Evolutionary conservation across 495 filamentous ascomycete genomes (phyloP).

Genomic region (Coniosporium apollinis): DNA sequence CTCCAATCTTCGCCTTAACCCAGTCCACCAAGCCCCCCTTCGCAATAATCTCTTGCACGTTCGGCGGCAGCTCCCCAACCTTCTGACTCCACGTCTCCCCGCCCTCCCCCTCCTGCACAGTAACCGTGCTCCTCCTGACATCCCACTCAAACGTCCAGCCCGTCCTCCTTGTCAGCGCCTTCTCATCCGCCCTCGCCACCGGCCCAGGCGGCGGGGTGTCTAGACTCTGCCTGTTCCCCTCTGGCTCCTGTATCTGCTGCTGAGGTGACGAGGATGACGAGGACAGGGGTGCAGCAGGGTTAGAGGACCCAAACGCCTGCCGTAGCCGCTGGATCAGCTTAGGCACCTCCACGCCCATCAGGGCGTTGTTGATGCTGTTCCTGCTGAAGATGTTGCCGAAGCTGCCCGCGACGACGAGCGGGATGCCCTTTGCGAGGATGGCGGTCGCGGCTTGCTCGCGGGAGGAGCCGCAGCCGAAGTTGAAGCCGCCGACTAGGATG

Average conservation of each 20-base stretch:
- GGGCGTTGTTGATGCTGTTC: slow-evolving; percentile 85
- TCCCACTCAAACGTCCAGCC: slow-evolving; percentile 87
- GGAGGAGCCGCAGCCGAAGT: slow-evolving; percentile 74
- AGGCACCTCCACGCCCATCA: slow-evolving; percentile 73
- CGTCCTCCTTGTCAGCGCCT: slow-evolving; percentile 58
- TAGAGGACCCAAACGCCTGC: slow-evolving; percentile 35
- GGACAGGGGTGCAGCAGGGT: slow-evolving; percentile 1
- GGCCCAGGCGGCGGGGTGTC: slow-evolving; percentile 25
- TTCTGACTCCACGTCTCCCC: slow-evolving; percentile 56
- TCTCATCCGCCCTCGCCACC: slow-evolving; percentile 22
- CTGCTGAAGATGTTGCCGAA: slow-evolving; percentile 81
- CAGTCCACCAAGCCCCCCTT: slow-evolving; percentile 63
- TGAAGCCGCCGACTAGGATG: slow-evolving; percentile 74
- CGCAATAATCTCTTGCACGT: slow-evolving; percentile 55
- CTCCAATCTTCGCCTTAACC: slow-evolving; percentile 52
- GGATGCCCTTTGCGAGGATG: slow-evolving; percentile 71
- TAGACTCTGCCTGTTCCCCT: slow-evolving; percentile 25
- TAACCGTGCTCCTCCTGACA: slow-evolving; percentile 51
- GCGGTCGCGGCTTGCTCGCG: slow-evolving; percentile 84
- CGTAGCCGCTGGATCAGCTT: slow-evolving; percentile 52
- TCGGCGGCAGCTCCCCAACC: slow-evolving; percentile 72
- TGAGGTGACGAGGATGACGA: slow-evolving; percentile 1
- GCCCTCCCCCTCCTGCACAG: slow-evolving; percentile 47
- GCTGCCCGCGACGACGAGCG: slow-evolving; percentile 66
- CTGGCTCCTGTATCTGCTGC: slow-evolving; percentile 20